Evolutionary conservation across 2,329 filamentous ascomycete species (phyloP), one percentile per base, ranked within the genome.

Genomic region (Nothophaeocryptopus gaeumannii): DNA sequence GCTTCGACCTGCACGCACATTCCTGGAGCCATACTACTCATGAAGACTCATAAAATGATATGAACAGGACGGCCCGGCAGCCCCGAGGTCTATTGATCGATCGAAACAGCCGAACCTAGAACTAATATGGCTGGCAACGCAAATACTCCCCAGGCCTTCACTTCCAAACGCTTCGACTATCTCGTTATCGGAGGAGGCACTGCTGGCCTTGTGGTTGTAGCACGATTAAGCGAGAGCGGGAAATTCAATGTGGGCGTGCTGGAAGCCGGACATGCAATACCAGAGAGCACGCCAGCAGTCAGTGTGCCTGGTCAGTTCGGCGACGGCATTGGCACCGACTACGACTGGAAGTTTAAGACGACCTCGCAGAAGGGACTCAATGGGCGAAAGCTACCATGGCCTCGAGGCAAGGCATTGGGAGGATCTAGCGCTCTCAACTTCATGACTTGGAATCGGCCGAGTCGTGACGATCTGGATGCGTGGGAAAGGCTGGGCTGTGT

Each of bases 351-450:
- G 42, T 51, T 53, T 44, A 8, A 47, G 31, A 58, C 45, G 5
- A 15, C 30, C 11, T 29, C 57, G 8, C 58, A 61, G 38, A 36
- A 37, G 8, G 46, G 29, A 38, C 45, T 51, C 5, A 45, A 12
- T 9, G 16, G 29, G n/a, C 36, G 54, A 30, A 38, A 33, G 7
- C 38, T 56, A 4, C 26, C 47, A 31, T 43, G 47, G 15, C 59
- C 61, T 5, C 57, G 66, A 16, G 70, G 68, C 2, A 66, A 65
- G 33, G 62, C 62, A 1, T 54, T 72, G 2, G 70, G 69, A n/a
- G 70, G 70, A 7, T 63, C 63, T 30, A 67, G 62, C 12, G 63
- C 63, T 2, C 67, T 71, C 16, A 72, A 71, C 44, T 66, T 66
- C 20, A 41, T 49, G 39, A 50, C 47, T 15, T 56, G 36, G 39